Base-by-base conservation (phyloP, 2,329 filamentous ascomycete genomes). In the Venturia asperata region DNA sequence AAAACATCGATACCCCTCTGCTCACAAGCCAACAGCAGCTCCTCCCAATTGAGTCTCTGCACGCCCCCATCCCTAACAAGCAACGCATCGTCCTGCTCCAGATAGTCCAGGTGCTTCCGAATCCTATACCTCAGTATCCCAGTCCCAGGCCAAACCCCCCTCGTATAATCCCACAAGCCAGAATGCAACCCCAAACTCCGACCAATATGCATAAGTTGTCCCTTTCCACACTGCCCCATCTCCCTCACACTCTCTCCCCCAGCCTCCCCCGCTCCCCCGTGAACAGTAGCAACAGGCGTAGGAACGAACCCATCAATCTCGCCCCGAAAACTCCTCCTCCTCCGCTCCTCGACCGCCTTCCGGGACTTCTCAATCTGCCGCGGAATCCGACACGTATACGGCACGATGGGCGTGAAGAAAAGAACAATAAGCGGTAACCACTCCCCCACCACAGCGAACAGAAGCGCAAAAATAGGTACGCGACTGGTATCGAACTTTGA, bases 351-450 rank as follows among this genome's bases (percentile, higher is more conserved):
- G 0, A 80, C 76, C 68, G 82, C 80, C 19, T 71, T 72, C 63
- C 84, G 77, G 66, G 85, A 76, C 47, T 85, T 82, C n/a, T 81
- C 78, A 7, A 90, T 78, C 77, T 97, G 93, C 47, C 78, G 79
- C 0, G 93, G 93, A 66, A 97, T 89, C 13, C 91, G 85, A 75
- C 93, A 97, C 0, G 91, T 88, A 70, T 85, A 85, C 0, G 93
- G 93, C 34, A 96, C 89, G 27, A 91, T 79, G 24, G 87, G 86
- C 0, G 83, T 83, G 34, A 96, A 78, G 41, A 86, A 83, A 7
- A 92, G 78, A 1, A 96, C 88, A 6, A 95, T 77, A 6, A 97
- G 72, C 0, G 92, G 91, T 1, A 92, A 90, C 77, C 96, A 88
- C 76, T 97, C 93, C 34, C 92, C 93, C 73, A 89, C 90, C 19